Evolutionary conservation across 805 yeast genomes (phyloP).

Genomic region (Priceomyces castillae): DNA sequence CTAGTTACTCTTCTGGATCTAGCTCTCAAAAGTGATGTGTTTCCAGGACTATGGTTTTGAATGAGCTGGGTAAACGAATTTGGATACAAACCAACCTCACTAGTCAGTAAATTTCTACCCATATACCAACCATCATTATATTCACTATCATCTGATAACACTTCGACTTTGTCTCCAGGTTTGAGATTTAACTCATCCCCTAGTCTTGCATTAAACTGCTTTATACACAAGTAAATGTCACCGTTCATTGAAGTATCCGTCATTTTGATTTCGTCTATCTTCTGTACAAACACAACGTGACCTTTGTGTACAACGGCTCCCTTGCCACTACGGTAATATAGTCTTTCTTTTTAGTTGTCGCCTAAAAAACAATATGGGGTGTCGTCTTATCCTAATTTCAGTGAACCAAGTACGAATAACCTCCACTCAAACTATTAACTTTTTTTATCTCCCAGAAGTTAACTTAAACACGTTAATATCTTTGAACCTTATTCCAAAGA

Average conservation of each 20-base stretch:
- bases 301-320: neutral
- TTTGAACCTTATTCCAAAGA: neutral
- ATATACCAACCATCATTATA: conserved; percentile 97
- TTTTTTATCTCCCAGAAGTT: neutral
- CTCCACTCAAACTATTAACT: neutral
- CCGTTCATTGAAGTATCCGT: conserved; percentile 13
- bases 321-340: neutral
- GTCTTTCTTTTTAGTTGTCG: neutral
- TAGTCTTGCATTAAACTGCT: conserved; percentile 80
- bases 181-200: conserved; percentile 84
- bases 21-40: conserved; percentile 31
- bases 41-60: conserved; percentile 15
- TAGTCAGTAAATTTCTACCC: conserved; percentile 73
- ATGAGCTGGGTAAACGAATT: conserved; percentile 73
- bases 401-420: neutral
- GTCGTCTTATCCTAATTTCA: neutral
- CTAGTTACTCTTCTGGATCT: conserved; percentile 50
- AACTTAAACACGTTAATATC: neutral
- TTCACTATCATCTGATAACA: conserved; percentile 88
- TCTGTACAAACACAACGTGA: neutral
- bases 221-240: conserved; percentile 59
- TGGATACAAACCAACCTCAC: conserved; percentile 85
- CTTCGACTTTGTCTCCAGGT: conserved; percentile 83
- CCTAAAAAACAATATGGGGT: neutral
- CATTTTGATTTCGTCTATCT: neutral